A percentile compares a stretch with the other conserved stretches of the same genome.
phyloP scores from a whole-genome alignment of 176 grass and related monocot species.

The Cenchrus fungigraminus region DNA sequence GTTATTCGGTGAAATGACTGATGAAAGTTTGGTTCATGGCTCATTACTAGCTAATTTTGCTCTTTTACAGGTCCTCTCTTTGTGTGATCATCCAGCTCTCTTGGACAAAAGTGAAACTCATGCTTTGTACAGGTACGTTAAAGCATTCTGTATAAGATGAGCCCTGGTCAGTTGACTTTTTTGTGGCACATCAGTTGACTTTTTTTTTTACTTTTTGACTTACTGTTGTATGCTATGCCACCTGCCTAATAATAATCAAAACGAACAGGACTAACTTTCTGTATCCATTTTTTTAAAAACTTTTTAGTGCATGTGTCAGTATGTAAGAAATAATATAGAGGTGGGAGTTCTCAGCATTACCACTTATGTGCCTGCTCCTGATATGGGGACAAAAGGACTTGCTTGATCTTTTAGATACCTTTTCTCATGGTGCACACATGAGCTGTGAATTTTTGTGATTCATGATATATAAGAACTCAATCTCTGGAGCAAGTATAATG shows the following conservation, averaged over 20 bases:
- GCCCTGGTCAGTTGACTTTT: background rate
- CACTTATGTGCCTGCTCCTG: background rate
- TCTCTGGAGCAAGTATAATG: background rate
- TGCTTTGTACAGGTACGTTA: slow-evolving; percentile 83
- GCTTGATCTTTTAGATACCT: background rate
- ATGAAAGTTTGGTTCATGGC: slow-evolving; percentile 36
- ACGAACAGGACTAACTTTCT: background rate
- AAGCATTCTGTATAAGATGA: background rate
- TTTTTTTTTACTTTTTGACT: background rate
- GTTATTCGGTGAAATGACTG: background rate
- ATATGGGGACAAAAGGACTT: background rate
- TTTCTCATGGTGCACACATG: background rate
- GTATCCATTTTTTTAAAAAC: background rate
- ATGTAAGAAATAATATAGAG: background rate
- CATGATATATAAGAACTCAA: background rate
- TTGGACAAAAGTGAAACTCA: slow-evolving; percentile 88
- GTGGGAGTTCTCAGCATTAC: slow-evolving; percentile 6
- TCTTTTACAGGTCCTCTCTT: slow-evolving; percentile 68
- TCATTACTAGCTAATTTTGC: slow-evolving; percentile 36
- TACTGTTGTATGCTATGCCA: background rate
- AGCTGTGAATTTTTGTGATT: background rate
- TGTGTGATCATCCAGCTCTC: slow-evolving; percentile 81
- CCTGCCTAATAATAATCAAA: background rate
- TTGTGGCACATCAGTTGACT: background rate
- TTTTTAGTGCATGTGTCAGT: background rate